Percentiles rank a stretch among this genome's conserved stretches.
phyloP scores from a whole-genome alignment of 495 filamentous ascomycete species.

The Xylaria longipes region DNA sequence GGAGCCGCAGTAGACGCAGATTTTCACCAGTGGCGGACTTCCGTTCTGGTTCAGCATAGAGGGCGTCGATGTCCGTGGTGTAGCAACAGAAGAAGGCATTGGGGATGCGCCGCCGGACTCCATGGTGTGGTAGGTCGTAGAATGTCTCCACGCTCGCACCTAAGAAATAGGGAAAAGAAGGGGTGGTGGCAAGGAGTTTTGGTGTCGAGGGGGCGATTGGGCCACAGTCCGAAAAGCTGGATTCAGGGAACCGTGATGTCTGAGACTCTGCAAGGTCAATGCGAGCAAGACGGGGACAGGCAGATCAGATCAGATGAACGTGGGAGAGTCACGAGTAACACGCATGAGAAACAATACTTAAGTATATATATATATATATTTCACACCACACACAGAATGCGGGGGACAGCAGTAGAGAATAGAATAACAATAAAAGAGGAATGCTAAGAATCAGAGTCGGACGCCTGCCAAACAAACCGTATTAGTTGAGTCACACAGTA shows the following conservation, averaged over 20 bases:
- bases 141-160: not conserved
- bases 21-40: conserved; percentile 55
- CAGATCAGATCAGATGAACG: conserved; percentile 20
- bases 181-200: not conserved
- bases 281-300: conserved; percentile 8
- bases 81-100: conserved; percentile 30
- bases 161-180: conserved; percentile 2
- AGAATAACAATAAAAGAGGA: not conserved
- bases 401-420: not conserved
- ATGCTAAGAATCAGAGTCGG: not conserved
- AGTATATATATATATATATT: too few relatives aligned
- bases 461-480: not conserved
- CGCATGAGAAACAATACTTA: conserved; percentile 16
- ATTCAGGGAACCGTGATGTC: conserved; percentile 16
- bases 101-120: conserved; percentile 50
- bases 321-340: not conserved
- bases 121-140: conserved; percentile 34
- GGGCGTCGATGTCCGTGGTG: conserved; percentile 35
- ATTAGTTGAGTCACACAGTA: not conserved
- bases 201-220: conserved; percentile 8
- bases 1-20: conserved; percentile 85
- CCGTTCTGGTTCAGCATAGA: conserved; percentile 37
- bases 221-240: conserved; percentile 7
- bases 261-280: conserved; percentile 20
- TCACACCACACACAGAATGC: not conserved